These are phyloP conservation scores for Silene noctiflora DNA, from an alignment of 179 eudicot genomes.

Conservation along the genomic window DNA sequence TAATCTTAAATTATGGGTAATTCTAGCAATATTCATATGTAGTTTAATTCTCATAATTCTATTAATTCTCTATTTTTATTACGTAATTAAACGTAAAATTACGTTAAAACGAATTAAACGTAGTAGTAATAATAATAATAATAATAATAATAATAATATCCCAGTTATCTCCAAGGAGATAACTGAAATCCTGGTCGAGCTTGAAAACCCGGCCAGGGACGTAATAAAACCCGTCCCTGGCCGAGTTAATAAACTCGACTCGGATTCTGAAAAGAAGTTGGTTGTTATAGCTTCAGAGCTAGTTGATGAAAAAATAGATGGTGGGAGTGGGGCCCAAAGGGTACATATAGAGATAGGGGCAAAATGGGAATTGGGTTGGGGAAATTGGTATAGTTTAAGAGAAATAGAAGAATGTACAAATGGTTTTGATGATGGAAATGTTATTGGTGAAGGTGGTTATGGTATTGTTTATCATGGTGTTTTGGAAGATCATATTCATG, in stretches of 20 bases:
- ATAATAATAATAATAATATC: no score
- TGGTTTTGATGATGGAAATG: conserved; percentile 33
- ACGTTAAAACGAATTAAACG: background rate
- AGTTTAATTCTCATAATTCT: conserved; percentile 19
- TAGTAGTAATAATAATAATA: no score
- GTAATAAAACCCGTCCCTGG: no score
- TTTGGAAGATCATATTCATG: conserved; percentile 28
- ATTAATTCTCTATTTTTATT: conserved; percentile 23
- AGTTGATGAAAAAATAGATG: conserved; percentile 7
- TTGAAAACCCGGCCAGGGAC: background rate
- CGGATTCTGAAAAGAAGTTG: background rate
- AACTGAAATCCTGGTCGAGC: conserved; percentile 24
- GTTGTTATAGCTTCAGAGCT: background rate
- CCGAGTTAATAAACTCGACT: no score
- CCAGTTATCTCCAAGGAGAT: conserved; percentile 25
- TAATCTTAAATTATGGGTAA: conserved; percentile 22
- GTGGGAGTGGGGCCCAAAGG: conserved; percentile 26
- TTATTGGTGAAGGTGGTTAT: conserved; percentile 37
- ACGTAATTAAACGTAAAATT: conserved; percentile 17
- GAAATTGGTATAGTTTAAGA: conserved; percentile 47
- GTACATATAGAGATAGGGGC: conserved; percentile 43
- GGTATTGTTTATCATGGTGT: conserved; percentile 43
- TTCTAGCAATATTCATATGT: conserved; percentile 23
- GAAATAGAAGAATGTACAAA: conserved; percentile 40
- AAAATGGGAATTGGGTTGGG: conserved; percentile 54